Conservation (phyloP, 2,329 filamentous ascomycete genomes). For the Arachnomyces sp. region DNA sequence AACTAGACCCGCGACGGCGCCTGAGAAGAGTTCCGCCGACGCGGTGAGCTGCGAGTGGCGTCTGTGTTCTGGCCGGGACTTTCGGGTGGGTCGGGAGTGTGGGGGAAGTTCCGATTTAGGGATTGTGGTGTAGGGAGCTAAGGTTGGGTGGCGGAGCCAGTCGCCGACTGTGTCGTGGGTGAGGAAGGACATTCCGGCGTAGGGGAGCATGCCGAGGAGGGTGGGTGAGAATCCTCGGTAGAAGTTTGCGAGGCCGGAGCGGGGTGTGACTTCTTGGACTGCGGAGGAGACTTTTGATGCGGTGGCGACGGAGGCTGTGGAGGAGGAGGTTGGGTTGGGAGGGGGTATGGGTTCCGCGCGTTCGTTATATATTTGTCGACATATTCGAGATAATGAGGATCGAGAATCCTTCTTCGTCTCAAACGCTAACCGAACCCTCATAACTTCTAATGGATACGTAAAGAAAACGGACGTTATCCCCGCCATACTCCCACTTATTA, state of each 20-base stretch:
- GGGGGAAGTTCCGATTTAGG: slow-evolving; percentile 44
- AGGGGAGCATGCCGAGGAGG: slow-evolving; percentile 88
- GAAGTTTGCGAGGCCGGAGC: slow-evolving; percentile 73
- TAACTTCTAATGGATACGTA: slow-evolving; percentile 90
- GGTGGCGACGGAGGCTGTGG: slow-evolving; percentile 33
- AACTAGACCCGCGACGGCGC: slow-evolving; percentile 77
- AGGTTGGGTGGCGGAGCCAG: slow-evolving; percentile 58
- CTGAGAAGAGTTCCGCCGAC: slow-evolving; percentile 78
- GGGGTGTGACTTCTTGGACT: slow-evolving; percentile 49
- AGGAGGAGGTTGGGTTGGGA: slow-evolving; percentile 23
- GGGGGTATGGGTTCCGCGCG: slow-evolving; percentile 21
- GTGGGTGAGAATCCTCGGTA: slow-evolving; percentile 91
- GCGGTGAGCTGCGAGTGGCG: slow-evolving; percentile 65
- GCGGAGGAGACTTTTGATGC: slow-evolving; percentile 24
- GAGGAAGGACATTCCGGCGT: slow-evolving; percentile 90
- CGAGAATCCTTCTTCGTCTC: slow-evolving; percentile 72
- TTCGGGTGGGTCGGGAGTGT: slow-evolving; percentile 27
- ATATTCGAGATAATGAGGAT: slow-evolving; percentile 66
- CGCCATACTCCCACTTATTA: slow-evolving; percentile 37
- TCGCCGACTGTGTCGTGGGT: slow-evolving; percentile 89
- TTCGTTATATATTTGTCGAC: slow-evolving; percentile 79
- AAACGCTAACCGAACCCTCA: slow-evolving; percentile 85
- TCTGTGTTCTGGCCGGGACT: slow-evolving; percentile 29
- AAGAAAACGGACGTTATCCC: slow-evolving; percentile 90
- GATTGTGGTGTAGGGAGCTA: slow-evolving; percentile 68